Evolutionary conservation across 768 basidiomycete genomes (phyloP), one percentile per base, ranked within the genome.

Genomic region (Boletellus sp.): DNA sequence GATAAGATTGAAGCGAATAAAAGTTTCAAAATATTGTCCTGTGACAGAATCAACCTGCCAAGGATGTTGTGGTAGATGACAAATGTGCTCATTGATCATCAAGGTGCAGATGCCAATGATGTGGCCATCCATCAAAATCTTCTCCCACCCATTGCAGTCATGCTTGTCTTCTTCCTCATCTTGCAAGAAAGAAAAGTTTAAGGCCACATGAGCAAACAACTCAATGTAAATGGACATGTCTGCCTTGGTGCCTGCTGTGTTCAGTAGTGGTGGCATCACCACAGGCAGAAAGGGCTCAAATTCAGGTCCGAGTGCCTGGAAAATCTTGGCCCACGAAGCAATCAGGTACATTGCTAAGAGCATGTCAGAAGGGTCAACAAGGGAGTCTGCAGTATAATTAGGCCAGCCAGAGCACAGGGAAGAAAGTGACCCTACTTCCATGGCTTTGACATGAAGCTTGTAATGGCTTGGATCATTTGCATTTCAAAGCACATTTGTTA

Each of bases 281-380:
- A 87, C 77, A 0, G 85, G 84, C 3, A 94, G 76, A 64, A 90
- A 94, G 0, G 90, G 90, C 61, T 88, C 89, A 52, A 94, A 95
- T 60, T 93, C 87, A 11, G 78, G 73, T 0, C 87, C 87, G 60
- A 94, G 78, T 0, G 89, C 88, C 54, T 91, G 90, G 62, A 89
- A 92, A 0, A 94, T 77, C 60, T 90, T 93, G 2, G 88, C 86
- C 90, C 90, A 94, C 0, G 90, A 93, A 37, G 84, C 80, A 42
- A 90, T 90, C 23, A 93, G 74, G 62, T 90, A 92, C 48, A 85
- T 84, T 0, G 74, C 74, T 2, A 85, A 65, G 55, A 90, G 83
- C 0, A 85, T 81, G 59, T 94, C 90, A 11, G 77, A 74, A 1
- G 84, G 79, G 54, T 91, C 89, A 0, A 74, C 67, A 0, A 87